A percentile compares a stretch with the other conserved stretches of the same genome.
phyloP scores from a whole-genome alignment of 148 eudicot genomes.

The Fallopia convolvulus region DNA sequence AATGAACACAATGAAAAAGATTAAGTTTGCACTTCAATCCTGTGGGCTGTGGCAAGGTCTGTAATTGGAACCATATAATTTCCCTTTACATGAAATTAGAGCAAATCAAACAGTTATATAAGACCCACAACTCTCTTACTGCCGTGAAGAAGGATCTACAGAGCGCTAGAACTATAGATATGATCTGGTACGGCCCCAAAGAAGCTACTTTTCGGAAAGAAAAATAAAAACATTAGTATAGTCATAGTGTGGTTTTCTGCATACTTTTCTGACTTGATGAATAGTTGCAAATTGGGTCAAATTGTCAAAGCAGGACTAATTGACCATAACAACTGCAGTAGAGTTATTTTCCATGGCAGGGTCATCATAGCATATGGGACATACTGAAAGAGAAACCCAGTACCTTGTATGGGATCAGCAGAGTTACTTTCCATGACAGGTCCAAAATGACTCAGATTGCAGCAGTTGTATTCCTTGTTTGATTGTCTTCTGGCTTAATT shows the following conservation, averaged over 20 bases:
- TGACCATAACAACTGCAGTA: not conserved
- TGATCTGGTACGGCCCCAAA: not conserved
- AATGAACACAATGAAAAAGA: not conserved
- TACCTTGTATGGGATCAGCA: not conserved
- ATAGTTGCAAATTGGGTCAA: not conserved
- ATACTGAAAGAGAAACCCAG: not conserved
- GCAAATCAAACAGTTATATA: not conserved
- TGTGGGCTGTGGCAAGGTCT: not conserved
- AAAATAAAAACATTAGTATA: not conserved
- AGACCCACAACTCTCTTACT: not conserved
- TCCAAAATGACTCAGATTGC: not conserved
- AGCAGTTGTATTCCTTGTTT: not conserved
- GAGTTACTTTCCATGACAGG: not conserved
- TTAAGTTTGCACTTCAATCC: not conserved
- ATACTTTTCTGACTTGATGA: not conserved
- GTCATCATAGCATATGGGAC: not conserved
- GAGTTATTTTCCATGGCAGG: not conserved
- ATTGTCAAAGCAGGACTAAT: not conserved
- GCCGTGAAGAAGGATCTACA: not conserved
- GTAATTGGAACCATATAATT: not conserved
- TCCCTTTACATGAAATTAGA: not conserved
- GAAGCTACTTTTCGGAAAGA: not conserved
- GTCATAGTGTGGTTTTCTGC: not conserved
- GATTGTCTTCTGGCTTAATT: not conserved
- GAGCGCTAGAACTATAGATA: not conserved